Conservation (phyloP, 2,329 filamentous ascomycete species). For the Aciculosporium take region DNA sequence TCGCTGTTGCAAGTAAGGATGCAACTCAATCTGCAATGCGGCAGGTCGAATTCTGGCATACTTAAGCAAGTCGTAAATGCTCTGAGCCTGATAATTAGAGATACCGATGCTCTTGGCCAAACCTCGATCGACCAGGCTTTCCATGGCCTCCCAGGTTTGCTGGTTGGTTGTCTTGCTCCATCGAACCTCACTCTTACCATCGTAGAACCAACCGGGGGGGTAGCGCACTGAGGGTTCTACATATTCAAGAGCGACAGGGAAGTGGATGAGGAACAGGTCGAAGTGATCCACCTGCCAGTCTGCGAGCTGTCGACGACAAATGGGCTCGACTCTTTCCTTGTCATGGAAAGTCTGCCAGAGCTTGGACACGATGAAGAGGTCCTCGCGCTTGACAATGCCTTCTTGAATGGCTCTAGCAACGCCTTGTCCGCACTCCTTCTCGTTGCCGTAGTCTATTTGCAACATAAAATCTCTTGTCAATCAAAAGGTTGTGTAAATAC, state of each 20-base stretch:
- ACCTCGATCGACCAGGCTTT: constrained; percentile 53
- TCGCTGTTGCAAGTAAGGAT: constrained; percentile 71
- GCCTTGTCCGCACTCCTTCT: constrained; percentile 63
- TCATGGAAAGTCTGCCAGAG: constrained; percentile 91
- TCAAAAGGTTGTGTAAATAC: not conserved
- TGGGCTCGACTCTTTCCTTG: constrained; percentile 58
- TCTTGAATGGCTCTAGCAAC: constrained; percentile 68
- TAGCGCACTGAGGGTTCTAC: constrained; percentile 68
- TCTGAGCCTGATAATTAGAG: constrained; percentile 67
- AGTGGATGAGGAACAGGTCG: constrained; percentile 81
- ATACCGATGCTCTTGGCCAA: constrained; percentile 64
- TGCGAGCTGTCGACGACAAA: constrained; percentile 60
- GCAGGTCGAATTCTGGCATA: constrained; percentile 63
- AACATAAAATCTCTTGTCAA: not conserved
- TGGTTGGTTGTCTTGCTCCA: constrained; percentile 57
- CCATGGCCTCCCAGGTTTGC: constrained; percentile 74
- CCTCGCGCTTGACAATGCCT: constrained; percentile 66
- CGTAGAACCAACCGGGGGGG: constrained; percentile 64
- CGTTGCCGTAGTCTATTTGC: constrained; percentile 58
- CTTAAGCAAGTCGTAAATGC: constrained; percentile 65
- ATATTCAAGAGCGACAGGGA: constrained; percentile 75
- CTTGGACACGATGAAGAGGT: constrained; percentile 87
- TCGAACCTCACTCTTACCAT: constrained; percentile 45
- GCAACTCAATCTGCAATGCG: constrained; percentile 78
- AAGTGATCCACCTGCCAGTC: constrained; percentile 84